These are phyloP conservation scores for Cladosporium cucumerinum DNA, from an alignment of 2,329 filamentous ascomycete genomes.

Conservation along the genomic window DNA sequence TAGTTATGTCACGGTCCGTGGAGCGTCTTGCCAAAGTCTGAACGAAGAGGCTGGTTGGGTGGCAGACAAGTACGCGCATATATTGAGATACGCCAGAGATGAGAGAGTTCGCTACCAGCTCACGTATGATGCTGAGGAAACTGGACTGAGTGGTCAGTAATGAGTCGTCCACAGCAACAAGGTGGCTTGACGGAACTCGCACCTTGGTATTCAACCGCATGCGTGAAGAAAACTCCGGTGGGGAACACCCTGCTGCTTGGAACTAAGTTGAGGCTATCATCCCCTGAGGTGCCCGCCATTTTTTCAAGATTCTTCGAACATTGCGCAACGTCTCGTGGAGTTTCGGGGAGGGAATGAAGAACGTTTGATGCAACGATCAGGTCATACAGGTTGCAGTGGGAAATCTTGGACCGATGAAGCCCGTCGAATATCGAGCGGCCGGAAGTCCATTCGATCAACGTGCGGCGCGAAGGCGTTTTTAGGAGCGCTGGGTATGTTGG, in stretches of 20 bases:
- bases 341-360: constrained; percentile 25
- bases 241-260: background rate
- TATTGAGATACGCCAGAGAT: too few species aligned
- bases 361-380: constrained; percentile 30
- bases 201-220: constrained; percentile 14
- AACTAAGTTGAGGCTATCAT: constrained; percentile 26
- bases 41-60: too few species aligned
- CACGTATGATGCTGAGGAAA: too few species aligned
- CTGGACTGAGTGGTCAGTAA: too few species aligned
- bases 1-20: too few species aligned
- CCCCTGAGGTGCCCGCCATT: constrained; percentile 29
- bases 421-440: background rate
- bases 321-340: constrained; percentile 24
- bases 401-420: constrained; percentile 35
- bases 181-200: too few species aligned
- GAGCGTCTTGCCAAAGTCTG: too few species aligned
- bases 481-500: constrained; percentile 42
- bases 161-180: too few species aligned
- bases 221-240: constrained; percentile 4
- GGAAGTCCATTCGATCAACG: background rate
- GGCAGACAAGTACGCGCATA: too few species aligned
- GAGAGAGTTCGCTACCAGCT: too few species aligned
- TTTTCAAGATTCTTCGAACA: constrained; percentile 27
- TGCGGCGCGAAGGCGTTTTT: constrained; percentile 1
- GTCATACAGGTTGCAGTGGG: constrained; percentile 24